Percentiles rank a stretch among this genome's conserved stretches.
Evolutionary conservation across 495 filamentous ascomycete species (phyloP).

Genomic region (Trichoderma virens): DNA sequence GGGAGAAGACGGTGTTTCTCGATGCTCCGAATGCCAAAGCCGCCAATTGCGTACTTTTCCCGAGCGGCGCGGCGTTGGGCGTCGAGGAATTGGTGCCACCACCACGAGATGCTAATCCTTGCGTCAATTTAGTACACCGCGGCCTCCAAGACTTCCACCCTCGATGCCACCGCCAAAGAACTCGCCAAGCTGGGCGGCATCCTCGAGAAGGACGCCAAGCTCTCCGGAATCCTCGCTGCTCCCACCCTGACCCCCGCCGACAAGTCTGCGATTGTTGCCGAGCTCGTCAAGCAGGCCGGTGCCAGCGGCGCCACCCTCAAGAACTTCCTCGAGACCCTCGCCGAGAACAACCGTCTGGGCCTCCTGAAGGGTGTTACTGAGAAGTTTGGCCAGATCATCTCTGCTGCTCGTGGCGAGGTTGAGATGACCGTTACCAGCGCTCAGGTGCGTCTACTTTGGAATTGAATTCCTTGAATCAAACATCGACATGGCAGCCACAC

Average conservation of each 20-base stretch:
- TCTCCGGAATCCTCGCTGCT: slow-evolving; percentile 62
- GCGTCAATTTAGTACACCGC: slow-evolving; percentile 71
- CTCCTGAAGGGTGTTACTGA: slow-evolving; percentile 72
- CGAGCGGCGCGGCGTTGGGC: background rate
- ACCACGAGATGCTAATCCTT: slow-evolving; percentile 1
- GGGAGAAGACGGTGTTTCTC: slow-evolving; percentile 11
- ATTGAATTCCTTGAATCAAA: background rate
- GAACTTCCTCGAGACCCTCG: slow-evolving; percentile 84
- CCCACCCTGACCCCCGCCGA: slow-evolving; percentile 70
- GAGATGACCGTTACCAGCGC: slow-evolving; percentile 86
- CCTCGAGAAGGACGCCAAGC: slow-evolving; percentile 74
- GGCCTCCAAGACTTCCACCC: slow-evolving; percentile 72
- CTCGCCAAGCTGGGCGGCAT: slow-evolving; percentile 61
- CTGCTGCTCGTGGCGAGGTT: slow-evolving; percentile 83
- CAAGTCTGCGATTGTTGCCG: slow-evolving; percentile 74
- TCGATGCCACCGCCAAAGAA: slow-evolving; percentile 74
- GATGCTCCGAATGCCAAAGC: background rate
- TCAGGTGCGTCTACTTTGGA: slow-evolving; percentile 56
- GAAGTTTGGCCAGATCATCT: slow-evolving; percentile 83
- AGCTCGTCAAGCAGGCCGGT: slow-evolving; percentile 73
- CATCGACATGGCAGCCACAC: too few relatives aligned
- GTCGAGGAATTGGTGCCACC: background rate
- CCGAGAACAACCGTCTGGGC: slow-evolving; percentile 91
- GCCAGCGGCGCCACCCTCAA: slow-evolving; percentile 71
- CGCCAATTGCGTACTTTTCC: background rate